Evolutionary conservation across 805 yeast species (phyloP), one percentile per base, ranked within the genome.

Genomic region (Saturnispora silvae): DNA sequence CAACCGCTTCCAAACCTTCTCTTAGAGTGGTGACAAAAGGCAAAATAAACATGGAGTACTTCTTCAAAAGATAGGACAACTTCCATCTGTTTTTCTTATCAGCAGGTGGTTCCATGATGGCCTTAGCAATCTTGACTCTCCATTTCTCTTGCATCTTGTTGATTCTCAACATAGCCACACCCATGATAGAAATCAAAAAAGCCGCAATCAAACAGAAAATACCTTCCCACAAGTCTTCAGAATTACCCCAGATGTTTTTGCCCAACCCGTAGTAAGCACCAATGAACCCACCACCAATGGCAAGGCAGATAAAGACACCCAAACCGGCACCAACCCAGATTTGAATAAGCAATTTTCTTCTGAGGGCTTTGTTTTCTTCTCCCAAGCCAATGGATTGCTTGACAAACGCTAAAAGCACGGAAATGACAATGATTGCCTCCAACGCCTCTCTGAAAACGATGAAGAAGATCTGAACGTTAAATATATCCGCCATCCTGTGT

Each of bases 191-290:
- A 54, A 89, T 89, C 75, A 89, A 74, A 33, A 83, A 64, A 0
- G 95, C 75, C 3, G 97, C 98, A 58, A 89, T 77, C 47, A 89
- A 64, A 62, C 94, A 83, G 57, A 89, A 86, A 40, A 84, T 68
- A 66, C 96, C 97, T 70, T 89, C 98, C 97, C 97, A 89, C 40
- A 89, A 60, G 58, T 89, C 96, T 59, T 89, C 98, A 16, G 95
- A 76, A 10, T 59, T 55, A 35, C 89, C 68, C 82, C 95, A 89
- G 46, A 89, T 72, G 70, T 89, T 94, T 37, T 72, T 72, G 45
- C 80, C 77, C 35, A 81, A 67, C 26, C 81, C 63, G 59, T 89
- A 89, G 65, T 84, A 89, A 17, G 85, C 86, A 60, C 95, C 98
- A 57, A 89, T 87, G 63, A 89, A 87, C 40, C 86, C 95, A 62